Evolutionary conservation across 108 stramenopile species (phyloP), one percentile per base, ranked within the genome.

Genomic region (Hondaea fermentalgiana): DNA sequence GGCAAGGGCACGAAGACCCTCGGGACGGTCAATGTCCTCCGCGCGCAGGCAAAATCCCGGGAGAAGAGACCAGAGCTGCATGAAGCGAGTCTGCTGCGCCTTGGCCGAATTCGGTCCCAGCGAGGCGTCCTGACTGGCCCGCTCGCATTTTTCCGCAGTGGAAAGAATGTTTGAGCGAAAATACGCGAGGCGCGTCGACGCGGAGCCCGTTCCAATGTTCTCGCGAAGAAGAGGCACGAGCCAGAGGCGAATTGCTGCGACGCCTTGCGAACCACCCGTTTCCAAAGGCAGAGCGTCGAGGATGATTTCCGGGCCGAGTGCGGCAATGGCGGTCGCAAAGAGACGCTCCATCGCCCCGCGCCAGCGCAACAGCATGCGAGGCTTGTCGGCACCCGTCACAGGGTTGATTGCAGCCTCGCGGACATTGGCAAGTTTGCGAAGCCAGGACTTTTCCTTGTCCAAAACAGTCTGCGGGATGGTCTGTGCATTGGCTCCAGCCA

Each of bases 41-140:
- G 76, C 49, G 49, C 28, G 19, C 25, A 53, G 49, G 28, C 76
- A 53, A 28, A 83, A 83, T 12, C 76, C 51, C 14, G 76, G 76
- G n/a, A 83, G 76, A 17, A 83, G 51, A 8, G 76, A 47, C 76
- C 76, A 83, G 12, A 83, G 76, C 51, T 83, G 76, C 76, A 53
- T 83, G 51, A 47, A 83, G 49, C 76, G 76, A 14, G 51, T 83
- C 49, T 53, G 76, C 76, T 53, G 51, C 49, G 51, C 28, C 28
- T 53, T 83, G 45, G 76, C 76, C 6, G 51, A 53, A 23, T 83
- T 83, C 17, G 45, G 49, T 12, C 76, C 76, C 12, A 83, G 45
- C 45, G 49, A 12, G 12, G 45, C 25, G 49, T 83, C 76, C 23
- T 53, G 49, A 17, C 23, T 25, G 6, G 51, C 49, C 19, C 6